phyloP scores from a whole-genome alignment of 2,329 filamentous ascomycete species.

The Colletotrichum gloeosporioides region DNA sequence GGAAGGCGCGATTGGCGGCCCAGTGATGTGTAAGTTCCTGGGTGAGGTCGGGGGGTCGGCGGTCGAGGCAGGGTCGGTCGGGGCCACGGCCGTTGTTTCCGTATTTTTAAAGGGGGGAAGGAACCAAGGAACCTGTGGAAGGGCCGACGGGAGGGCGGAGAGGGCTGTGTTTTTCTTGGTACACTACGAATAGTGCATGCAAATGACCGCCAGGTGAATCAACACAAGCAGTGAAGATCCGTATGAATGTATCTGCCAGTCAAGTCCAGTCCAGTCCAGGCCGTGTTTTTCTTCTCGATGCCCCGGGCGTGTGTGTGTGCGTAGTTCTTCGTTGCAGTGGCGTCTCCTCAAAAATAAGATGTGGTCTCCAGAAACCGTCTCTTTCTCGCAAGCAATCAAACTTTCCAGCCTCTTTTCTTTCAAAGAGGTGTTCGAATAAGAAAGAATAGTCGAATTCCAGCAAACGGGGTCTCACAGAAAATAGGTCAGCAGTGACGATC shows the following conservation, averaged over 20 bases:
- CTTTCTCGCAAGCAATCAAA: background rate
- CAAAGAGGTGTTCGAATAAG: background rate
- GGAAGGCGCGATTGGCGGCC: background rate
- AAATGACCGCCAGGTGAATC: background rate
- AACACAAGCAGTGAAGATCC: background rate
- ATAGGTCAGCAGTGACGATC: slow-evolving; percentile 8
- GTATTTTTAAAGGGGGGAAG: background rate
- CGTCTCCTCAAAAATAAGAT: background rate
- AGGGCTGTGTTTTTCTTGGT: background rate
- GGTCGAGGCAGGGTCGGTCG: background rate
- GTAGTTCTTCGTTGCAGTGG: background rate
- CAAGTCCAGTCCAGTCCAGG: background rate
- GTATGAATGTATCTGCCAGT: background rate
- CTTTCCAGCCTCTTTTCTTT: slow-evolving; percentile 9
- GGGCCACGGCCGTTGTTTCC: slow-evolving; percentile 16
- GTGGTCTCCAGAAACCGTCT: background rate
- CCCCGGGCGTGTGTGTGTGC: background rate
- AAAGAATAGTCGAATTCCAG: slow-evolving; percentile 6
- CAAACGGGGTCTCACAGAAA: background rate
- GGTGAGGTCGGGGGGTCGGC: background rate
- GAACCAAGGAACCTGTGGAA: background rate
- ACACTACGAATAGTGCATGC: background rate
- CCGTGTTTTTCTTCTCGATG: background rate
- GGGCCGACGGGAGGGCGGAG: background rate
- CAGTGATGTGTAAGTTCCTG: slow-evolving; percentile 2